Evolutionary conservation across 768 basidiomycete species (phyloP), one percentile per base, ranked within the genome.

Genomic region (Hydnomerulius pinastri): DNA sequence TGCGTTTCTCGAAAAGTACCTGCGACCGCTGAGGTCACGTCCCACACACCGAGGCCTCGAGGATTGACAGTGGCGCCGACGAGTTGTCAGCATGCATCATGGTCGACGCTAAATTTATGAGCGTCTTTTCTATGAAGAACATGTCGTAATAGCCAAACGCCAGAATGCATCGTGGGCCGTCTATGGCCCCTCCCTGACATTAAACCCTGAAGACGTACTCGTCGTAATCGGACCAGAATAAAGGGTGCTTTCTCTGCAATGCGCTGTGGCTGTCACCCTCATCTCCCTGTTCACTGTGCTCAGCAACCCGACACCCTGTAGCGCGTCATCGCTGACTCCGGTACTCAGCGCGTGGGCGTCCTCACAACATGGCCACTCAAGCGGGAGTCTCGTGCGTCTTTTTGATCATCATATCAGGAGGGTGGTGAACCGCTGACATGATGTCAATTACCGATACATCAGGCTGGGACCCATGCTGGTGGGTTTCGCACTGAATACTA

Each of bases 381-480:
- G 63, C 63, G 23, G 62, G 60, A 40, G 25, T 63, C 21, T 56
- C 62, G 62, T 63, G 24, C 13, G 62, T 59, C 23, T 40, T n/a
- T 15, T 23, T 29, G 23, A 7, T 15, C 13, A 17, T n/a, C 17
- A 7, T 38, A 23, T 2, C 2, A 9, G 25, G 4, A 23, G 23
- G 2, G 2, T 9, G 15, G 43, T 37, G 10, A 7, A 25, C 7
- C 11, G 37, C 44, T 51, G 27, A 49, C 13, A 45, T 39, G 1
- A 29, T 13, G 35, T 41, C 13, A 41, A 11, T 33, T 24, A 12
- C 11, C 18, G n/a, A n/a, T 24, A 32, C 50, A 20, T 15, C 53
- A 72, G 66, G 25, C 57, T 66, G 43, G 73, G 73, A 5, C 73
- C 73, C 2, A 56, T 70, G 39, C 64, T 74, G 41, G 48, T 67